Base-by-base conservation (phyloP, 345 rosid genomes). In the Boechera retrofracta region DNA sequence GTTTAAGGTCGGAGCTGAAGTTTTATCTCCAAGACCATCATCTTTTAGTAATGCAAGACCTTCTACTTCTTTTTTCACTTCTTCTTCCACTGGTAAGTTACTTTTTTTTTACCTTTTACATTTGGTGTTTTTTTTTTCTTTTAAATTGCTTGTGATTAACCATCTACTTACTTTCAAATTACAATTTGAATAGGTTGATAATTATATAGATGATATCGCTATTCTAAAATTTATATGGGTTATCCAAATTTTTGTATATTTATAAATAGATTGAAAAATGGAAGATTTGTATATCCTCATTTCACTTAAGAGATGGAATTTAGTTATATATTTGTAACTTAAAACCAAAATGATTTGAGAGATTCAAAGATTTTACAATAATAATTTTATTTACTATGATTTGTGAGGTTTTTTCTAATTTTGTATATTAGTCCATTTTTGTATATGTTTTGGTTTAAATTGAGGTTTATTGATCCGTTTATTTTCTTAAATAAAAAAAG, bases 61-160 rank as follows among this genome's bases (percentile, higher is more conserved):
- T 59, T 76, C 92, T 24, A 85, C 75, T 81, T 85, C 91, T 45
- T 63, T 82, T 63, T 76, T 81, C 47, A 80, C 96, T 26, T 90
- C 94, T 87, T 85, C 93, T 72, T 87, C 97, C 24, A 88, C 83
- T 80, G 97, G 96, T 85, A 83, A 10, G 55, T 29, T 16, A 2
- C 55, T 18, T 26, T 11, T 6, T 35, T 6, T 35, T 6, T 28
- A 29, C 0, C 6, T 45, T 38, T 16, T 36, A 6, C 10, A 18
- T 35, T 38, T 60, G 28, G 6, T 21, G 2, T 21, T 42, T 69
- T 42, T 7, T 7, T 39, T 56, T 1, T 5, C 51, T 3, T 13
- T 1, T n/a, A 0, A 26, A 10, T 18, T 53, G 10, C 2, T 10
- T 54, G 16, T 42, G 18, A 24, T 59, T 26, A 41, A 42, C 11